Evolutionary conservation across 768 basidiomycete species (phyloP), one percentile per base, ranked within the genome.

Genomic region (Mycena epipterygia): DNA sequence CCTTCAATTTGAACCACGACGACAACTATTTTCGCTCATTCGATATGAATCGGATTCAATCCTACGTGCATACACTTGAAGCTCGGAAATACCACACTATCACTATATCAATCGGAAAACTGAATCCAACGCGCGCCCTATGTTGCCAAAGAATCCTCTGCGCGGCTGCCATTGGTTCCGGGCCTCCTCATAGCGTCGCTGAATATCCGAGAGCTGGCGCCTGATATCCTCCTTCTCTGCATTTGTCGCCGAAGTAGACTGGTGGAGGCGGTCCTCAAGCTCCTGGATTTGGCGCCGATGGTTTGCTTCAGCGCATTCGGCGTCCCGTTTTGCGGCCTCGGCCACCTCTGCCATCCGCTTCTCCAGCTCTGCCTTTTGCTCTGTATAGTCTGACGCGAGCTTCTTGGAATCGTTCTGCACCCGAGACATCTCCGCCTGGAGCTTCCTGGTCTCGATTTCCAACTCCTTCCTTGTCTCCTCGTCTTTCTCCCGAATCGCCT

Each of bases 401-500:
- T 79, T 82, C 51, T 80, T 72, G 2, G 85, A 78, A 41, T 87
- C 84, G 30, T 61, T 69, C 52, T 83, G 82, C 32, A 87, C 80
- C 37, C 84, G 79, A 14, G 77, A 74, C 70, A 88, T 84, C 64
- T 87, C 85, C 21, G 76, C 74, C 70, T 85, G 81, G 35, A 87
- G 80, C 61, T 77, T 84, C 68, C 78, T 79, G 29, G 82, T 81
- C 72, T 86, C 88, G 1, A 81, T 74, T 59, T 85, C 83, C 39
- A 89, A 79, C 70, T 88, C 87, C 55, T 71, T 68, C 55, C 78
- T 79, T 16, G 84, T 84, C 75, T 86, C 87, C 60, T 86, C 85
- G 70, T 88, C 87, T 67, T 86, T 84, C 61, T 73, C 71, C 25
- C 77, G 77, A 73, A 86, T 82, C 11, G 87, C 85, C 37, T 78